Percentiles rank a stretch among this genome's conserved stretches.
These are phyloP conservation scores for Globisporangium rhizosaccharum DNA, from an alignment of 352 stramenopile species.

Conservation along the genomic window DNA sequence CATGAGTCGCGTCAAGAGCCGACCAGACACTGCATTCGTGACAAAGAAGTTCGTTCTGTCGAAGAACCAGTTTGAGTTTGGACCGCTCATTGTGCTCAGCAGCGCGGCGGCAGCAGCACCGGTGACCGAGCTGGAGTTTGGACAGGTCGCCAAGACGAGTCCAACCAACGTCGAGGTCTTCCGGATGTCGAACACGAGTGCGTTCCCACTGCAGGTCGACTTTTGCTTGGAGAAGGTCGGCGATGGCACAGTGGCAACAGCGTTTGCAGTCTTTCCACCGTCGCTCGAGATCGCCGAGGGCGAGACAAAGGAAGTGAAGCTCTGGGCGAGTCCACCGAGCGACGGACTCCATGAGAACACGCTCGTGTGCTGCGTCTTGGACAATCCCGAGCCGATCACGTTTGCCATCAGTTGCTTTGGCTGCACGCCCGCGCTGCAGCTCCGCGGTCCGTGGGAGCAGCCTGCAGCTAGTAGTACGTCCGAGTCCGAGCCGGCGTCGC, in stretches of 20 bases:
- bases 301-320: constrained; percentile 87
- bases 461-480: constrained; percentile 43
- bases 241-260: too few species aligned
- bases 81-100: constrained; percentile 73
- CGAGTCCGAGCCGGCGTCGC: constrained; percentile 22
- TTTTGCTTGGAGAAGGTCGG: constrained; percentile 31
- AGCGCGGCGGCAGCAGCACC: constrained; percentile 11
- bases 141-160: constrained; percentile 36
- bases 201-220: constrained; percentile 67
- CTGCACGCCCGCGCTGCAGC: constrained; percentile 63
- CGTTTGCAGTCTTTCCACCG: constrained; percentile 76
- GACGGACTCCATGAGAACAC: constrained; percentile 64
- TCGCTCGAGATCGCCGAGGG: constrained; percentile 75
- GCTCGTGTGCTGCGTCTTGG: constrained; percentile 85
- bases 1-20: constrained; percentile 89
- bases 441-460: constrained; percentile 87
- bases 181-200: constrained; percentile 88
- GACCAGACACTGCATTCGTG: constrained; percentile 55
- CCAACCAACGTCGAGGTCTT: constrained; percentile 87
- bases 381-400: constrained; percentile 88
- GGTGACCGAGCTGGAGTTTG: constrained; percentile 42
- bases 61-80: constrained; percentile 90
- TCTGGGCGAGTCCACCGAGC: constrained; percentile 86
- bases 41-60: constrained; percentile 91
- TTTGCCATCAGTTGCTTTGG: constrained; percentile 88